Base-by-base conservation (phyloP, 306 rosid species). In the Quercus berberidifolia region DNA sequence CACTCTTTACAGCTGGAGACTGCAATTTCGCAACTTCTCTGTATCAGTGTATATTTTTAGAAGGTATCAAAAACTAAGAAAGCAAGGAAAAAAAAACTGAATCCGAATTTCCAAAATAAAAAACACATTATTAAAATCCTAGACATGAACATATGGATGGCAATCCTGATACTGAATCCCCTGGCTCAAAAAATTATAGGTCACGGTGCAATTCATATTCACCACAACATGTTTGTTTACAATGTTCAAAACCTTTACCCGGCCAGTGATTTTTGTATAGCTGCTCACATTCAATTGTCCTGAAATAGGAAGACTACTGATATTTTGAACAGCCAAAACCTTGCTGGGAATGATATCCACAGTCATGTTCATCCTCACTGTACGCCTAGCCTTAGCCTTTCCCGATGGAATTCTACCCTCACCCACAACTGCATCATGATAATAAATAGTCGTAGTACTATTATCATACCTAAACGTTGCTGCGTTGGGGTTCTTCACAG, bases 401-500 rank as follows among this genome's bases (percentile, higher is more conserved):
- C 90, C 88, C 20, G 75, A 28, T 7, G 85, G 88, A 11, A 4
- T 74, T 76, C 59, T 49, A 20, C 79, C 88, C 60, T 82, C 74
- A 0, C 90, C 92, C 30, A 86, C 81, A 30, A 7, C 74, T 3
- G 3, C 38, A 18, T 46, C 74, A 13, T 5, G 69, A 80, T 76
- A 84, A 56, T 55, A 77, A 63, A 86, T 69, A 18, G 5, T 9
- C 1, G 80, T 84, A 15, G 82, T 73, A 23, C 87, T 41, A 62
- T 78, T 77, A 1, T 41, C 58, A 60, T 63, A 88, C 58, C 59
- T 78, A 65, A 76, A 86, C 49, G 90, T 79, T 2, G 80, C 92
- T 9, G 15, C 76, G 84, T 88, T 88, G 3, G 92, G 90, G 58
- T 88, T 88, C 6, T 81, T 58, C 68, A 88, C 81, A 4, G 79